Percentiles rank a stretch among this genome's conserved stretches.
Conservation (phyloP, 768 basidiomycete genomes). For the Amanita molliuscula region DNA sequence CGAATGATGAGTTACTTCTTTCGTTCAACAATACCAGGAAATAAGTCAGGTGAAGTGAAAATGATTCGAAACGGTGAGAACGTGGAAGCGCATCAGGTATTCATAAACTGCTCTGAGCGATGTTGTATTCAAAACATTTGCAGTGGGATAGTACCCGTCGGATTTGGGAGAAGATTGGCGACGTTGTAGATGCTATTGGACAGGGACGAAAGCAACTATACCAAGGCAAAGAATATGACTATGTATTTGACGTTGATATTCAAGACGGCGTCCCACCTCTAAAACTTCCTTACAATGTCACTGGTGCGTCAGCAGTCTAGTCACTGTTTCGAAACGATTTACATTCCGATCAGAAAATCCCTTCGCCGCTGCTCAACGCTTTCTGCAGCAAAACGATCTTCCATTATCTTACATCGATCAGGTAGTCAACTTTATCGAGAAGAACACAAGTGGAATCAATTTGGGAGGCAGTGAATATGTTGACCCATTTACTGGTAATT, state of each 20-base stretch:
- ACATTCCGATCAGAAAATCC: slow-evolving; percentile 65
- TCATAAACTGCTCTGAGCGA: slow-evolving; percentile 9
- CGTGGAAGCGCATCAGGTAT: slow-evolving; percentile 88
- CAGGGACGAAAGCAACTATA: slow-evolving; percentile 86
- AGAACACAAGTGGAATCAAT: slow-evolving; percentile 73
- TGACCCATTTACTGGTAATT: slow-evolving; percentile 84
- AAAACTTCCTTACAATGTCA: slow-evolving; percentile 88
- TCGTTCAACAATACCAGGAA: slow-evolving; percentile 38
- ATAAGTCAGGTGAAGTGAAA: slow-evolving; percentile 86
- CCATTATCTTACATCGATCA: slow-evolving; percentile 78
- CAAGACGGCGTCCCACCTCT: slow-evolving; percentile 87
- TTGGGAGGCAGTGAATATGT: slow-evolving; percentile 56
- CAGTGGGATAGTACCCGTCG: slow-evolving; percentile 71
- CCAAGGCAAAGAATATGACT: slow-evolving; percentile 93
- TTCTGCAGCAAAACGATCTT: slow-evolving; percentile 76
- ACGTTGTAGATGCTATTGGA: slow-evolving; percentile 92
- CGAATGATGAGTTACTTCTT: neutral
- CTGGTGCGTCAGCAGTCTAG: slow-evolving; percentile 37
- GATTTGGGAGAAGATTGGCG: slow-evolving; percentile 90
- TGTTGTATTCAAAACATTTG: slow-evolving; percentile 5
- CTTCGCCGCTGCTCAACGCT: slow-evolving; percentile 80
- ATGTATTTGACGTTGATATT: slow-evolving; percentile 98
- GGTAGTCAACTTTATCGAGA: slow-evolving; percentile 89
- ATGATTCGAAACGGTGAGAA: slow-evolving; percentile 75
- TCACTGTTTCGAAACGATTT: slow-evolving; percentile 2